Percentiles rank a stretch among this genome's conserved stretches.
Evolutionary conservation across 345 rosid genomes (phyloP).

Genomic region (Arabidopsis suecica): DNA sequence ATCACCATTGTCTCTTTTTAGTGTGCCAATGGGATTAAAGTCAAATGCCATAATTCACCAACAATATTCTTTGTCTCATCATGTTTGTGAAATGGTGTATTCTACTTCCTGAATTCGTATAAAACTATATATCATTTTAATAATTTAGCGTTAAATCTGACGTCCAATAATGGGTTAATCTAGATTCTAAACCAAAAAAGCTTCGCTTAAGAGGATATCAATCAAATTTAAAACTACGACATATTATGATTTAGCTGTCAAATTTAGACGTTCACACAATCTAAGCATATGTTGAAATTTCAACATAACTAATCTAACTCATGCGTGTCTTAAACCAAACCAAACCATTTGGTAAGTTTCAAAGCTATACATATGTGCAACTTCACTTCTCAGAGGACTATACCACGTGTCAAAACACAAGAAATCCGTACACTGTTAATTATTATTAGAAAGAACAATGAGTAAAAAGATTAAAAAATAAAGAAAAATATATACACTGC

Average conservation of each 20-base stretch:
- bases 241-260: not conserved
- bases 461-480: not conserved
- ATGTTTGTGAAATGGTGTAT: constrained; percentile 29
- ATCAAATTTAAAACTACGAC: no score
- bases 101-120: not conserved
- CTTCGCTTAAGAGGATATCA: no score
- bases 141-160: no score
- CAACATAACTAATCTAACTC: constrained; percentile 1
- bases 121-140: not conserved
- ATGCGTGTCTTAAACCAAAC: not conserved
- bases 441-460: constrained; percentile 10
- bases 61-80: constrained; percentile 40
- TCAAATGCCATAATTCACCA: constrained; percentile 47
- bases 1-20: constrained; percentile 44
- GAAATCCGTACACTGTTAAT: constrained; percentile 26
- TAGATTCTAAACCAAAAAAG: no score
- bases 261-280: not conserved
- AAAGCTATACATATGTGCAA: not conserved
- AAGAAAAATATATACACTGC: not conserved
- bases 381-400: constrained; percentile 12
- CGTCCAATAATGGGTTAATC: no score
- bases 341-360: constrained; percentile 9
- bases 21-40: constrained; percentile 45
- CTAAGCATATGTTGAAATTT: not conserved
- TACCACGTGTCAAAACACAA: constrained; percentile 24